Conservation (phyloP, 176 grass and related monocot species). For the Carex parvula region DNA sequence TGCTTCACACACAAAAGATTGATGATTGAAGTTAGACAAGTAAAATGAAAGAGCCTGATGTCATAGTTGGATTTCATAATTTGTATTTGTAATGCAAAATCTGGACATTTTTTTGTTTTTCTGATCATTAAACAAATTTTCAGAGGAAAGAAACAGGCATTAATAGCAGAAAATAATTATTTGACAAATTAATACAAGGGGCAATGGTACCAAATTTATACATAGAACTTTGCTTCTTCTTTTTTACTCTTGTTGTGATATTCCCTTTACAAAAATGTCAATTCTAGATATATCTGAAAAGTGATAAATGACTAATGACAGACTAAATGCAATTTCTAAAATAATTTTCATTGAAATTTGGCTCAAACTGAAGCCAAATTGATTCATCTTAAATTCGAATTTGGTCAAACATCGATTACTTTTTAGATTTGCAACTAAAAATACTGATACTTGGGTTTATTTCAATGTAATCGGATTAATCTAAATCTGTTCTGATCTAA, state of each 20-base stretch:
- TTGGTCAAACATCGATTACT: background rate
- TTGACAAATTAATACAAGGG: too few relatives aligned
- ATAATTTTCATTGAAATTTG: background rate
- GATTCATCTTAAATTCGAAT: background rate
- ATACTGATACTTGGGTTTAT: too few relatives aligned
- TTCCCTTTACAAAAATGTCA: too few relatives aligned
- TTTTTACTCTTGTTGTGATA: too few relatives aligned
- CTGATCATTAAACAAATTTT: background rate
- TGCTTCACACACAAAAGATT: background rate
- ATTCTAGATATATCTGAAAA: background rate
- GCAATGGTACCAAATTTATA: too few relatives aligned
- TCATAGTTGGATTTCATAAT: background rate
- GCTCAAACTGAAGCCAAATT: background rate
- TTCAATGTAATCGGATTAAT: too few relatives aligned
- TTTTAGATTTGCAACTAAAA: too few relatives aligned
- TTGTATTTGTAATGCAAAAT: background rate
- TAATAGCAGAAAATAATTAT: too few relatives aligned
- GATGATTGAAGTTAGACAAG: too few relatives aligned
- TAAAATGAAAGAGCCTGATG: too few relatives aligned
- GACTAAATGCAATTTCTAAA: background rate
- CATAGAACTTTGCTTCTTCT: too few relatives aligned
- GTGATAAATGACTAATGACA: background rate
- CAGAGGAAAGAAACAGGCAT: background rate
- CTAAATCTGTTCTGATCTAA: too few relatives aligned
- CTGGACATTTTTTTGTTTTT: background rate